Conservation (phyloP, 2,329 filamentous ascomycete genomes). For the Ramularia collo-cygni region DNA sequence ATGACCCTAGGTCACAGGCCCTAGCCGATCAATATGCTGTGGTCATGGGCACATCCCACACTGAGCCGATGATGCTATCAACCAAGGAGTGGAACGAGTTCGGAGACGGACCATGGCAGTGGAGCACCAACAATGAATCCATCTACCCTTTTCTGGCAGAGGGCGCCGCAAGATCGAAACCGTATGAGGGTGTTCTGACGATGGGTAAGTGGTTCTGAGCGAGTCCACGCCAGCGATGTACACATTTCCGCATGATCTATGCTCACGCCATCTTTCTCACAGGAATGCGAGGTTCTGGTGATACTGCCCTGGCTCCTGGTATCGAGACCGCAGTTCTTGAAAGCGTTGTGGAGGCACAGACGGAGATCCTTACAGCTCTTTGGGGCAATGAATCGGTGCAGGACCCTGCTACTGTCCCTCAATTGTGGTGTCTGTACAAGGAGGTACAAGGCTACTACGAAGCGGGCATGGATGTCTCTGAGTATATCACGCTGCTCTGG, state of each 20-base stretch:
- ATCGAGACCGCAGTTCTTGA: conserved; percentile 55
- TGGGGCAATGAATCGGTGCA: conserved; percentile 44
- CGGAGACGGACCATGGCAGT: conserved; percentile 58
- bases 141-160: conserved; percentile 63
- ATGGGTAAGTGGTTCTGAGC: conserved; percentile 32
- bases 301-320: conserved; percentile 53
- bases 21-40: conserved; percentile 68
- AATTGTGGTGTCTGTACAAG: conserved; percentile 69
- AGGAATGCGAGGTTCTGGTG: conserved; percentile 61
- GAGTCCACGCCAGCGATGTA: no score
- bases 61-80: conserved; percentile 61
- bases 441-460: conserved; percentile 66
- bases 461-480: conserved; percentile 54
- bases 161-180: conserved; percentile 57
- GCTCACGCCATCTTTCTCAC: no score
- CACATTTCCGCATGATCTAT: no score
- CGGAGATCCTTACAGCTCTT: conserved; percentile 51
- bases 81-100: conserved; percentile 46
- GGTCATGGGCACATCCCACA: conserved; percentile 66
- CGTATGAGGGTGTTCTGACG: conserved; percentile 62
- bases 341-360: conserved; percentile 54
- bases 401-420: conserved; percentile 50
- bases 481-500: conserved; percentile 62
- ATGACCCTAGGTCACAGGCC: conserved; percentile 61
- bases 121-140: conserved; percentile 61